Conservation (phyloP, 441 rosid species). For the Populus hybrid region DNA sequence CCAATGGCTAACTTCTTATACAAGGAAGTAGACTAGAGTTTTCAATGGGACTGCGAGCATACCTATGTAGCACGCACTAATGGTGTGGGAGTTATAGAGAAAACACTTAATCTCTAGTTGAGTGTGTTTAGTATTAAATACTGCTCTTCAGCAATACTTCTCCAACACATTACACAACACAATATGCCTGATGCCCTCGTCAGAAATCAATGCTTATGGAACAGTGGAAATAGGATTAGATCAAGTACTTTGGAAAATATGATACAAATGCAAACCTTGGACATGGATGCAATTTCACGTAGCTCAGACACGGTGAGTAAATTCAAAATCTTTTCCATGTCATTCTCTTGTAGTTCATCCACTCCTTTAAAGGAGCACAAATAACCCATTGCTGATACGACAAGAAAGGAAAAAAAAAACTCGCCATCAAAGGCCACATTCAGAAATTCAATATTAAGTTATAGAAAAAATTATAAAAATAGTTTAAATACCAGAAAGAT, state of each 20-base stretch:
- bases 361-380: conserved; percentile 32
- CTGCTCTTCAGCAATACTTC: too few species aligned
- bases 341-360: conserved; percentile 36
- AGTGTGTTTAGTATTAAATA: too few species aligned
- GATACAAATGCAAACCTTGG: conserved; percentile 46
- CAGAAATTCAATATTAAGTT: neutral
- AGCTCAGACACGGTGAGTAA: conserved; percentile 62
- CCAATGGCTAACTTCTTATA: too few species aligned
- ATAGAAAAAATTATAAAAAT: conserved; percentile 9
- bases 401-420: conserved; percentile 13
- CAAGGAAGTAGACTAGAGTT: too few species aligned
- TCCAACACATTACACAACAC: too few species aligned
- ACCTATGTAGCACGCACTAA: too few species aligned
- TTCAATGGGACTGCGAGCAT: too few species aligned
- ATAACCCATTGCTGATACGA: conserved; percentile 54
- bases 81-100: too few species aligned
- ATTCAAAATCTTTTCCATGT: conserved; percentile 45
- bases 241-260: neutral
- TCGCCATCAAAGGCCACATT: neutral
- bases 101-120: too few species aligned
- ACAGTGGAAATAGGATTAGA: too few species aligned
- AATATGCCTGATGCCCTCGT: too few species aligned
- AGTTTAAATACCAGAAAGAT: conserved; percentile 66
- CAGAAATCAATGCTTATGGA: too few species aligned
- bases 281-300: conserved; percentile 48